A percentile compares a stretch with the other conserved stretches of the same genome.
These are phyloP conservation scores for Acacia melanoxylon DNA, from an alignment of 306 rosid species.

Conservation along the genomic window DNA sequence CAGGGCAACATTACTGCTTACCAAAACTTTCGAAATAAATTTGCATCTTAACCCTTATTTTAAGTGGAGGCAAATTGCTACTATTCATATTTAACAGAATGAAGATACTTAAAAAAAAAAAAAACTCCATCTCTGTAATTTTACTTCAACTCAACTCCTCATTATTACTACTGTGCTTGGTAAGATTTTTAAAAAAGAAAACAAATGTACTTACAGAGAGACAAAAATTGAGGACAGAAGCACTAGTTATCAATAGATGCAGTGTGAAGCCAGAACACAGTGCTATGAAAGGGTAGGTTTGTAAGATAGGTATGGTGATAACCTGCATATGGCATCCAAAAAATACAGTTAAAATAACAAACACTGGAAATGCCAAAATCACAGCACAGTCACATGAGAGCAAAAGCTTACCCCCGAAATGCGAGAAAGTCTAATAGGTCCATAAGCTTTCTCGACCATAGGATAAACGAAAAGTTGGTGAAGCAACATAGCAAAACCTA, in stretches of 20 bases:
- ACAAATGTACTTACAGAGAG: slow-evolving; percentile 53
- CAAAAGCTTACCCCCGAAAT: slow-evolving; percentile 58
- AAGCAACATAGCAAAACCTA: slow-evolving; percentile 59
- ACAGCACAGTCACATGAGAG: background rate
- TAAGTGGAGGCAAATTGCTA: no score
- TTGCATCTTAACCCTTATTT: no score
- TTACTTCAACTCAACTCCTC: background rate
- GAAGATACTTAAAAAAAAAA: background rate
- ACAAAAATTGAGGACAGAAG: slow-evolving; percentile 49
- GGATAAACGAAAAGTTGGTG: slow-evolving; percentile 61
- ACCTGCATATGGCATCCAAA: slow-evolving; percentile 38
- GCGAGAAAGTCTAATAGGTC: slow-evolving; percentile 49
- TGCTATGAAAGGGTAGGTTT: slow-evolving; percentile 59
- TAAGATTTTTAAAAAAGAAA: background rate
- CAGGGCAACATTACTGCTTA: no score
- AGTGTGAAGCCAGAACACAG: slow-evolving; percentile 50
- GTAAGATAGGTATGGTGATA: slow-evolving; percentile 64
- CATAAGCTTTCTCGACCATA: slow-evolving; percentile 46
- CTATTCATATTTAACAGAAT: background rate
- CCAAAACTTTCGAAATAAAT: no score
- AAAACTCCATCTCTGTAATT: background rate
- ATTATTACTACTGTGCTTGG: background rate
- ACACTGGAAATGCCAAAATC: background rate
- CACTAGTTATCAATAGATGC: slow-evolving; percentile 39
- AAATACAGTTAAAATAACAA: slow-evolving; percentile 3